Evolutionary conservation across 768 basidiomycete species (phyloP), one percentile per base, ranked within the genome.

Genomic region (Russula brevipes): DNA sequence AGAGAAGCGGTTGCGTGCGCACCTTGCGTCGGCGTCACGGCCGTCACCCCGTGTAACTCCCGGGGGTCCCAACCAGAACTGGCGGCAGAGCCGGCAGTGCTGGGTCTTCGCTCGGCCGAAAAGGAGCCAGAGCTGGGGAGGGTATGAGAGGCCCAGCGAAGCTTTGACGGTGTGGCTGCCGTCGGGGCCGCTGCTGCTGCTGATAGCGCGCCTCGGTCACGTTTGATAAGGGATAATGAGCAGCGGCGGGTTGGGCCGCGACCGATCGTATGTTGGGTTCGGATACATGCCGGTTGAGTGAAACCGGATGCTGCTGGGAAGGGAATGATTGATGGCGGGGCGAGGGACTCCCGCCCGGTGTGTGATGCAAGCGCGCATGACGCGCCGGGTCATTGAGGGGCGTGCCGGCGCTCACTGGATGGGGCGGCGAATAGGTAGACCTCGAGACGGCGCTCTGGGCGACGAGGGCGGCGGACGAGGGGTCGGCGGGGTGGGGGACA

Each of bases 11-110:
- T 54, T 47, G 41, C 10, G 49, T 16, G 54, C 56, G 45, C 33
- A 66, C 63, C 62, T 14, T 59, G 62, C 39, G 39, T 30, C 17
- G 52, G 12, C 5, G 63, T 44, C 60, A 50, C 46, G 39, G 6
- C 46, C 47, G 60, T 50, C 7, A 63, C 39, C 17, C 54, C 63
- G 16, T 64, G 63, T 31, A 59, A 39, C 44, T 41, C 54, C 19
- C 41, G 57, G 31, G 31, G 45, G 8, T 66, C 66, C 66, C 66
- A 66, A 31, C 55, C 47, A 8, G 64, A 65, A 36, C 66, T 66
- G 24, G 66, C 51, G 3, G 54, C 65, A 46, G 66, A 66, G n/a
- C 63, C 58, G 11, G 63, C 66, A 0, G 66, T 66, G 24, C 57
- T 59, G 6, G 66, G 66, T 17, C 66, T 65, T 31, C 38, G 47